phyloP scores from a whole-genome alignment of 2,329 filamentous ascomycete species.

The Leptographium radiaticola region DNA sequence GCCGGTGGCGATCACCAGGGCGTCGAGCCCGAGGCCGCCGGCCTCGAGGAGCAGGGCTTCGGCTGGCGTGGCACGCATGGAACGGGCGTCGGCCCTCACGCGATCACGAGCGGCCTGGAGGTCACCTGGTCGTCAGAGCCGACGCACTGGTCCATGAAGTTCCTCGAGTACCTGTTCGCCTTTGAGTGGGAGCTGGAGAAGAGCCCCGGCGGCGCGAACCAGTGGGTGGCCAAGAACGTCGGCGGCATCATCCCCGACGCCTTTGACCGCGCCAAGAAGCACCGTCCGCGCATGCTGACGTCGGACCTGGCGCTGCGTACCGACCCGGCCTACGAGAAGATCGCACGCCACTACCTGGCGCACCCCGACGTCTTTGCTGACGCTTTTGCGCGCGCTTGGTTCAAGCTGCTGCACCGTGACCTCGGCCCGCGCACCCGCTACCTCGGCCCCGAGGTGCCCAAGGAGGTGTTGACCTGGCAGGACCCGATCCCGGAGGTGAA shows the following conservation, averaged over 20 bases:
- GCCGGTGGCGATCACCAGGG: constrained; percentile 50
- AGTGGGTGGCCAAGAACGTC: constrained; percentile 61
- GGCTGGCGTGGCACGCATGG: constrained; percentile 57
- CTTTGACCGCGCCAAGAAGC: constrained; percentile 58
- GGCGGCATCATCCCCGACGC: constrained; percentile 58
- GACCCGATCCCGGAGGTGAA: constrained; percentile 53
- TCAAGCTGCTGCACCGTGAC: constrained; percentile 73
- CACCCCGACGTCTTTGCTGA: constrained; percentile 57
- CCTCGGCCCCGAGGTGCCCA: constrained; percentile 61
- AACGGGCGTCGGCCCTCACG: constrained; percentile 55
- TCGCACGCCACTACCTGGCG: constrained; percentile 55
- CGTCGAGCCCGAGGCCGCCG: constrained; percentile 51
- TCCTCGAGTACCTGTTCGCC: constrained; percentile 64
- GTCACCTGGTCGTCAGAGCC: constrained; percentile 70
- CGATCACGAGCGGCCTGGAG: constrained; percentile 66
- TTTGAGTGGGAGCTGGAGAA: constrained; percentile 67
- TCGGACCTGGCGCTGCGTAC: constrained; percentile 60
- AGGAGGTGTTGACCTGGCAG: constrained; percentile 60
- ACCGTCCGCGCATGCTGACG: constrained; percentile 63
- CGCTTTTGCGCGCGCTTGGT: constrained; percentile 63
- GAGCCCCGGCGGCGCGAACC: constrained; percentile 62
- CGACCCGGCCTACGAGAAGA: constrained; percentile 64
- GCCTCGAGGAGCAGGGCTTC: constrained; percentile 53
- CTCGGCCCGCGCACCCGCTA: constrained; percentile 60
- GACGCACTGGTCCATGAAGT: constrained; percentile 63